Base-by-base conservation (phyloP, 176 grass and related monocot species). In the Avena atlantica region DNA sequence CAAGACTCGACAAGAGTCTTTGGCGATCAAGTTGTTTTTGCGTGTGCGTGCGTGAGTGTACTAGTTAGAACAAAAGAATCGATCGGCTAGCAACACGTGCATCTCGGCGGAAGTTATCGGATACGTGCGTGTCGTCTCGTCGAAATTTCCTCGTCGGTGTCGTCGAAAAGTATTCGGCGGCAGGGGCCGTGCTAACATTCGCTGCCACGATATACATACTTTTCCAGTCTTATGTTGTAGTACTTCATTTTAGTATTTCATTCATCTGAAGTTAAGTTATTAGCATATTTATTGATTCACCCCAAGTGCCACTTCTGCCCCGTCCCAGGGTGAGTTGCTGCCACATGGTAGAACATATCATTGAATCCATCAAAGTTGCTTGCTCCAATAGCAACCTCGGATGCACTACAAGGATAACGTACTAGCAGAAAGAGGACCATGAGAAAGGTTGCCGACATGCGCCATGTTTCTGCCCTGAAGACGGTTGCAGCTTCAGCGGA, bases 401-500 rank as follows among this genome's bases (percentile, higher is more conserved):
- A 29, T 78, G 51, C 74, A 49, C 51, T 31, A 17, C 4, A 1
- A n/a, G 19, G 51, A 78, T 4, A 17, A 15, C 25, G 16, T 58
- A 37, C 75, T 34, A 78, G 11, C 5, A 44, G 12, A 60, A 53
- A n/a, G 56, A 79, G 1, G 57, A 40, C 0, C 77, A 79, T 19
- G 56, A 62, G 56, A 23, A 44, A n/a, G 17, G 1, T 19, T 61
- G 77, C 56, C 19, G 34, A n/a, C 56, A 48, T 23, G 40, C n/a
- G 9, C 58, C 40, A 23, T 64, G 78, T 44, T 80, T 80, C 78
- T 80, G 58, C 78, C 78, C 78, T 3, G 59, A 65, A 49, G 8
- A 23, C 24, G 61, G 21, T 4, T 52, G 79, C 45, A 27, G 8
- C 47, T 67, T 81, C 61, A 27, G n/a, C 10, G 61, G 45, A 49